Base-by-base conservation (phyloP, 2,329 filamentous ascomycete species). In the Mycocentrospora acerina region DNA sequence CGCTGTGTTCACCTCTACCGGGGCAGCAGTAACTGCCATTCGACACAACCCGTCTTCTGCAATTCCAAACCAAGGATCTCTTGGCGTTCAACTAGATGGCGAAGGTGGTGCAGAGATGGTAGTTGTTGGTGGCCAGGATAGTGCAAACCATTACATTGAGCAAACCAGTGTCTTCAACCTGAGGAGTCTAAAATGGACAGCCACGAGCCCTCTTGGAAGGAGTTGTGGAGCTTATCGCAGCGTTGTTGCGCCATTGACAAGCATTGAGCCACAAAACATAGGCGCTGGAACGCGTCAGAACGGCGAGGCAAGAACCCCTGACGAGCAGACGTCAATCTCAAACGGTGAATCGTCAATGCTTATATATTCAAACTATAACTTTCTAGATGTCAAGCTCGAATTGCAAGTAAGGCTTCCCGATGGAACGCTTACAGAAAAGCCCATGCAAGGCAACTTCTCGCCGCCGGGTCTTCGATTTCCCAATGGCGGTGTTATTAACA, bases 281-380 rank as follows among this genome's bases (percentile, higher is more conserved):
- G 86, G 86, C 32, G 82, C 78, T 49, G 69, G 75, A n/a, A 64
- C 66, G 29, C 56, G 66, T 24, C 60, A 55, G 31, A 43, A 48
- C 6, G 65, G 62, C 34, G 76, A 76, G 71, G 56, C 66, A 60
- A 48, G 51, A 29, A 51, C 43, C 13, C 35, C 50, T 11, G 59
- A 58, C 59, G 70, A 42, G 64, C 64, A 37, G 49, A 24, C 36
- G 11, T 31, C 47, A 39, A 40, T 48, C 16, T 35, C 47, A 60
- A 70, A 35, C 61, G 69, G 66, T 14, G 79, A 77, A 12, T 76
- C 78, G 6, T 76, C 81, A 3, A 96, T 97, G 90, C 78, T 98
- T 46, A 94, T 98, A 30, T 98, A 98, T 67, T 97, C 91, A 16
- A 98, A 98, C 64, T 98, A 98, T 70, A 97, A 98, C 68, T 98